Evolutionary conservation across 1,139 yeast species (phyloP).

Genomic region (Geotrichum reessii): DNA sequence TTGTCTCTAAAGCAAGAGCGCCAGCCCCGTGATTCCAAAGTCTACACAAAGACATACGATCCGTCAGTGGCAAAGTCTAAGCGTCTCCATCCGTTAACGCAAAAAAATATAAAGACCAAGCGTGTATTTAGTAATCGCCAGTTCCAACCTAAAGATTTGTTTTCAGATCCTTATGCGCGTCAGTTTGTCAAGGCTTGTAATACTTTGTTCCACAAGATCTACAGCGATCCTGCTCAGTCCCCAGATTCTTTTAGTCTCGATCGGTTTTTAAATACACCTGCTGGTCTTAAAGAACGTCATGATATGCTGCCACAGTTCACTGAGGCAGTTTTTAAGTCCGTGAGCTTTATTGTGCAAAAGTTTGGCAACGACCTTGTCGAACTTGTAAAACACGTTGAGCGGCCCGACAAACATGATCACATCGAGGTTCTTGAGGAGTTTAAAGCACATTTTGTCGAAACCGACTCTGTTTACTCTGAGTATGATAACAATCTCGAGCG

Average conservation of each 20-base stretch:
- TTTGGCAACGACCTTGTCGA: slow-evolving; percentile 2
- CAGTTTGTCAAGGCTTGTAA: not conserved
- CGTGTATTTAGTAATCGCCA: not conserved
- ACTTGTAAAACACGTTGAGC: slow-evolving; percentile 1
- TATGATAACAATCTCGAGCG: slow-evolving; percentile 14
- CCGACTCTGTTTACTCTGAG: slow-evolving; percentile 9
- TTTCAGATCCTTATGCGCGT: not conserved
- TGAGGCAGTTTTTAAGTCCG: not conserved
- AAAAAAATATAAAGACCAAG: not conserved
- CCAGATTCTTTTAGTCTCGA: not conserved
- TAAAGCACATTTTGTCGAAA: slow-evolving; percentile 6
- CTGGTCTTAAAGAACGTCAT: not conserved
- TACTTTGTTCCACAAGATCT: not conserved
- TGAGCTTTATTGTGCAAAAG: slow-evolving; percentile 1
- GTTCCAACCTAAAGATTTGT: not conserved
- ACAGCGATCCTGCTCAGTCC: not conserved
- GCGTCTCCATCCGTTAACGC: not conserved
- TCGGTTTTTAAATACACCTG: not conserved
- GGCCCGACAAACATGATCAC: not conserved
- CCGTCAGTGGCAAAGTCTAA: not conserved
- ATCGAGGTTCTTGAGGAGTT: slow-evolving; percentile 10
- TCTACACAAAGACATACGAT: not conserved
- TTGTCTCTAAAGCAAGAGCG: not conserved
- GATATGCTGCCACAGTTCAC: not conserved
- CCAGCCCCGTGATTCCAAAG: not conserved